Base-by-base conservation (phyloP, 2,329 filamentous ascomycete species). In the Exserohilum turcica region DNA sequence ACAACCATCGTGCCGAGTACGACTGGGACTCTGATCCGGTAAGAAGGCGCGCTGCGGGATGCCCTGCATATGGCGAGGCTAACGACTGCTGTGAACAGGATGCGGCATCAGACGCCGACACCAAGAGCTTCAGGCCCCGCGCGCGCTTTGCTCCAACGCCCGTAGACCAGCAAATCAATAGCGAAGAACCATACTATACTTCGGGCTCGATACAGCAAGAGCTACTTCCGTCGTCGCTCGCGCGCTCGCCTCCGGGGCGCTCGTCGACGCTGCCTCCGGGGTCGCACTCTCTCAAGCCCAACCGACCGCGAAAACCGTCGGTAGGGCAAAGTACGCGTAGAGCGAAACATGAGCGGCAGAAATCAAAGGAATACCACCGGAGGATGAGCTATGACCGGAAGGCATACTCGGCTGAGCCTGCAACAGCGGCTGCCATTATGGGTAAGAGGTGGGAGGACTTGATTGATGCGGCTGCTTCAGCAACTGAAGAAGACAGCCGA, bases 381-480 rank as follows among this genome's bases (percentile, higher is more conserved):
- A 84, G 89, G 57, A 80, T 91, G 60, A 88, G 88, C 68, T 84
- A 87, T 52, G 86, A 88, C 65, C 84, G 90, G 58, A 96, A 96
- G 76, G 90, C 91, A 50, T 84, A 90, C 62, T 96, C 91, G 13
- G 90, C 90, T 36, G 93, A 97, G 75, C 92, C 92, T 19, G 84
- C 88, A 51, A 86, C 85, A 16, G 88, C 89, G 54, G 89, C 83
- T 15, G 84, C 82, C 65, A 79, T 83, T 43, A 86, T 90, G 76
- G 92, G 91, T 61, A 96, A 94, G 78, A 84, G 93, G 67, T 97
- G 93, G 94, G 91, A 96, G 75, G 93, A 97, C 74, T 82, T 97
- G 56, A 95, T 97, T 61, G 92, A 97, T 75, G 93, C 93, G 46
- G 93, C 90, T 48, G 92, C 93, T 28, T 96, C 91, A 57, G 92